A percentile compares a stretch with the other conserved stretches of the same genome.
phyloP scores from a whole-genome alignment of 2,329 filamentous ascomycete genomes.

The Penicillium sp. region DNA sequence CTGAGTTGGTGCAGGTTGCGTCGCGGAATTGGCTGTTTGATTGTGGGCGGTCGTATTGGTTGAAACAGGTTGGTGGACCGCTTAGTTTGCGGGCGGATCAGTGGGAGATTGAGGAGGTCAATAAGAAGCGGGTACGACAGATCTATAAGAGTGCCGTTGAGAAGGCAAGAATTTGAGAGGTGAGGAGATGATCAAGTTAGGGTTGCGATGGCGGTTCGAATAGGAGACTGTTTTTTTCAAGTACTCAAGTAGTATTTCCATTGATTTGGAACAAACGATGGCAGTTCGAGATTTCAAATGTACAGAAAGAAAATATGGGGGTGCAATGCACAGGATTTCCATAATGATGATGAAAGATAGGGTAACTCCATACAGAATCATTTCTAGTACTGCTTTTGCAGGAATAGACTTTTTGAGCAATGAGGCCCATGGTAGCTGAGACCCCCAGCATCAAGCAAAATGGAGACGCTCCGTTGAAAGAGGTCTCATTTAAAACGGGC shows the following conservation, averaged over 20 bases:
- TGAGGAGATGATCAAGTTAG: background rate
- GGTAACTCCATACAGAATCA: background rate
- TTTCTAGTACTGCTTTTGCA: background rate
- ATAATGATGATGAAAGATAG: background rate
- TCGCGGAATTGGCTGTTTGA: slow-evolving; percentile 40
- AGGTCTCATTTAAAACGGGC: background rate
- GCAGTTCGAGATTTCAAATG: background rate
- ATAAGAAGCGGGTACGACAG: slow-evolving; percentile 25
- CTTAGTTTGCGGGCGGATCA: slow-evolving; percentile 34
- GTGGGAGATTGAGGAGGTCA: slow-evolving; percentile 31
- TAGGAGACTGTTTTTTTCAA: background rate
- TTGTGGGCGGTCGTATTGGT: slow-evolving; percentile 39
- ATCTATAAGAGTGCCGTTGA: slow-evolving; percentile 25
- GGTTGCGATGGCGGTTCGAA: background rate
- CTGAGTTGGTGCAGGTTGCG: slow-evolving; percentile 38
- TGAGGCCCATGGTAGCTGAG: background rate
- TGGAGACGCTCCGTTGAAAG: background rate
- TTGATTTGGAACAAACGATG: background rate
- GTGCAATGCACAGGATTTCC: background rate
- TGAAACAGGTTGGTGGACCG: slow-evolving; percentile 36
- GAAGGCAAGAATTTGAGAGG: slow-evolving; percentile 29
- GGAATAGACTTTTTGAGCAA: background rate
- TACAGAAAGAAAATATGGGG: background rate
- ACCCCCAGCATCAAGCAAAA: background rate
- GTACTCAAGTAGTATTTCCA: background rate